Conservation (phyloP, 192 early-diverging fungal genomes). For the Coemansia sp. region DNA sequence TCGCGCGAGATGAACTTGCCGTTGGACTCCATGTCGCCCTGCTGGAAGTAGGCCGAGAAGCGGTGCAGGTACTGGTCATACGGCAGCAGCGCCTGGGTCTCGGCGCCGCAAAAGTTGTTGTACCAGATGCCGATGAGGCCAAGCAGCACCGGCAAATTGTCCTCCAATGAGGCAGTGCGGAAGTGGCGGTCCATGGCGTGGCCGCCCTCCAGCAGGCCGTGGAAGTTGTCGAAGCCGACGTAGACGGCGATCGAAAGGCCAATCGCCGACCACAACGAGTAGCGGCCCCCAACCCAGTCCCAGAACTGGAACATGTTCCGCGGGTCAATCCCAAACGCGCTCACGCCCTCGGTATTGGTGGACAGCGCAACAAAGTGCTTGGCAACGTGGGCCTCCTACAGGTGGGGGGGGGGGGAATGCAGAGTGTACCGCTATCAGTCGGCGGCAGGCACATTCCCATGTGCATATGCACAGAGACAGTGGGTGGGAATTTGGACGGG, state of each 20-base stretch:
- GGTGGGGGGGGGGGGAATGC: too few species aligned
- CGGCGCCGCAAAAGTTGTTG: constrained; percentile 96
- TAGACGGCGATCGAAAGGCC: constrained; percentile 95
- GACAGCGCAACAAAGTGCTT: constrained; percentile 99
- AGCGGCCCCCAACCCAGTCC: constrained; percentile 99
- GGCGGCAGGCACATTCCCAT: background rate
- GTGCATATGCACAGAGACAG: background rate
- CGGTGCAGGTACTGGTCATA: constrained; percentile 99
- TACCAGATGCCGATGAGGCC: constrained; percentile 93
- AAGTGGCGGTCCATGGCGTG: constrained; percentile 98
- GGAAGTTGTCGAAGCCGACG: constrained; percentile 93
- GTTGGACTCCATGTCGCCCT: constrained; percentile 99
- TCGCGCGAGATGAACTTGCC: constrained; percentile 90
- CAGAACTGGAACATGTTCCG: constrained; percentile 99
- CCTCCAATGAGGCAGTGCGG: constrained; percentile 78
- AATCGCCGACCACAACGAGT: constrained; percentile 99
- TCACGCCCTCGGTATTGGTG: constrained; percentile 84
- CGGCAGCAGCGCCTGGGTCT: constrained; percentile 90
- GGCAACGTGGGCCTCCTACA: constrained; percentile 73
- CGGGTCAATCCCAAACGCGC: constrained; percentile 88
- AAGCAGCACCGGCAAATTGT: constrained; percentile 90
- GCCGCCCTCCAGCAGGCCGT: constrained; percentile 79
- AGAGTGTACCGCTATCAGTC: background rate
- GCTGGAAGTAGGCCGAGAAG: constrained; percentile 98
- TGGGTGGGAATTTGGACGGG: background rate